Evolutionary conservation across 2,329 filamentous ascomycete species (phyloP).

Genomic region (Harringtonia aguacate): DNA sequence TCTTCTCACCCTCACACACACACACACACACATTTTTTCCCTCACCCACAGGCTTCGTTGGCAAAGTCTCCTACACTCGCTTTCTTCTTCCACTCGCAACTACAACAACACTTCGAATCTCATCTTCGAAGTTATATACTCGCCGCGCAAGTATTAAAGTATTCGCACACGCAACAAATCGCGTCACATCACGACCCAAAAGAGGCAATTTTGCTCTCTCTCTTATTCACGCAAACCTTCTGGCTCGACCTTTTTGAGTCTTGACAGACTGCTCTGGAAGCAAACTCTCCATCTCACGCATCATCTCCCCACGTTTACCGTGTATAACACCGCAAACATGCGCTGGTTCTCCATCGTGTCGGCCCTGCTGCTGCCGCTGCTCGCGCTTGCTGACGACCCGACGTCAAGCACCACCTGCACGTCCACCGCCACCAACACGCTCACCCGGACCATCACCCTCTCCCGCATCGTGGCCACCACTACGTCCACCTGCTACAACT

Average conservation of each 20-base stretch:
- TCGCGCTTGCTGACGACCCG: slow-evolving; percentile 31
- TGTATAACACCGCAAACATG: slow-evolving; percentile 22
- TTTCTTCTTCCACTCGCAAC: slow-evolving; percentile 2
- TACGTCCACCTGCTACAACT: slow-evolving; percentile 24
- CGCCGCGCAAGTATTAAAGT: no score
- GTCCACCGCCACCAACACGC: slow-evolving; percentile 35
- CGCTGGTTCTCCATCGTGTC: slow-evolving; percentile 33
- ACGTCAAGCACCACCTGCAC: slow-evolving; percentile 40
- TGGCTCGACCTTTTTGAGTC: neutral
- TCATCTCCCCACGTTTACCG: neutral
- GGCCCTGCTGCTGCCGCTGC: slow-evolving; percentile 38
- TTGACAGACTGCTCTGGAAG: no score
- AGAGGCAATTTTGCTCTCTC: no score
- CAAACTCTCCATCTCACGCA: neutral
- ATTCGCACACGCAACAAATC: neutral
- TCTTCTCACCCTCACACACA: slow-evolving; percentile 8
- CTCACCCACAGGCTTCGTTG: slow-evolving; percentile 35
- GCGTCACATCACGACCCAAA: no score
- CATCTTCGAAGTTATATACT: no score
- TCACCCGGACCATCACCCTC: slow-evolving; percentile 33
- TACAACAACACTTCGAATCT: neutral
- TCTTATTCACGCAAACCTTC: no score
- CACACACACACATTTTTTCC: slow-evolving; percentile 8
- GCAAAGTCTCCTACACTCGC: slow-evolving; percentile 34
- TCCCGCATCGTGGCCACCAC: slow-evolving; percentile 23